phyloP scores from a whole-genome alignment of 2,329 filamentous ascomycete genomes.

The Sclerotinia borealis region DNA sequence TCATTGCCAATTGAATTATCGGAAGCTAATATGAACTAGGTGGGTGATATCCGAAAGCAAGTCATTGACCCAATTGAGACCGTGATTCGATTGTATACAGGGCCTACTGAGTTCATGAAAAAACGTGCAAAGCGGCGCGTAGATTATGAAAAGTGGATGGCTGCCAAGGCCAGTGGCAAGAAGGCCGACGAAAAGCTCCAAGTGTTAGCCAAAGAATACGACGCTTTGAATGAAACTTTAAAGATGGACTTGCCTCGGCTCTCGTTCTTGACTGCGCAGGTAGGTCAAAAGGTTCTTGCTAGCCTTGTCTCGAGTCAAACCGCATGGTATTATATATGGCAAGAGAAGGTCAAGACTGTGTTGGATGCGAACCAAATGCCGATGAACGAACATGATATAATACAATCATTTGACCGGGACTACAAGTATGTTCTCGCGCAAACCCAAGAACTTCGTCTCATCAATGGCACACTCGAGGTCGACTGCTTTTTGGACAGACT shows the following conservation, averaged over 20 bases:
- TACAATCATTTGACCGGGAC: conserved; percentile 71
- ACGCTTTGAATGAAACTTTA: conserved; percentile 76
- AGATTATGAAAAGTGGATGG: conserved; percentile 78
- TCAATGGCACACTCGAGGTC: conserved; percentile 59
- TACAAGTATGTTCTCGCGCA: conserved; percentile 70
- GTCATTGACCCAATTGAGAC: conserved; percentile 80
- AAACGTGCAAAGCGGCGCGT: conserved; percentile 90
- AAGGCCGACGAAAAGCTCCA: conserved; percentile 80
- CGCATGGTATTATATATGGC: conserved; percentile 77
- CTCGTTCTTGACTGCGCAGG: conserved; percentile 71
- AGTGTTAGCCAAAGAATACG: conserved; percentile 82
- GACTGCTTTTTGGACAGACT: background rate
- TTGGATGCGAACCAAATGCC: conserved; percentile 60
- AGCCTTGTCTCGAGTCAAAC: conserved; percentile 82
- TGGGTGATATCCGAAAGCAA: conserved; percentile 65
- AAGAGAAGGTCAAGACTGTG: conserved; percentile 72
- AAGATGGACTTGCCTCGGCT: conserved; percentile 88
- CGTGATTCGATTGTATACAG: conserved; percentile 73
- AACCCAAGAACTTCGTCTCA: conserved; percentile 64
- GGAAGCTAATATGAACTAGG: conserved; percentile 33
- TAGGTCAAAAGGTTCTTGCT: conserved; percentile 75
- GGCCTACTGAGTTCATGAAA: conserved; percentile 83
- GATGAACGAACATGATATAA: conserved; percentile 65
- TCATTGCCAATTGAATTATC: background rate
- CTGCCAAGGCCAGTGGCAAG: conserved; percentile 72